Percentiles rank a stretch among this genome's conserved stretches.
Evolutionary conservation across 192 early-diverging fungal species (phyloP).

Genomic region (Podila verticillata): DNA sequence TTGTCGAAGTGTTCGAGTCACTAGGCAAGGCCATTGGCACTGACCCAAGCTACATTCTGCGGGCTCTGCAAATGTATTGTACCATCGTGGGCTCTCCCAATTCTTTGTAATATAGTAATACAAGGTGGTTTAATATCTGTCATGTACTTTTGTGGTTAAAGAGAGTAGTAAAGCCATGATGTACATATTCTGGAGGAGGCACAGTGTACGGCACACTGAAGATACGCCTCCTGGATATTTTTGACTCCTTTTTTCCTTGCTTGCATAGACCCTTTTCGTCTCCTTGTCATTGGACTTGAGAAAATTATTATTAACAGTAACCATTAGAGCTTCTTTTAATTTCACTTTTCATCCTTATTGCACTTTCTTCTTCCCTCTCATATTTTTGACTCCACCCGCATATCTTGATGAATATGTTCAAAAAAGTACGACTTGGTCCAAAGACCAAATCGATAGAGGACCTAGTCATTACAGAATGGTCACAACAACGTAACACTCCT

Average conservation of each 20-base stretch:
- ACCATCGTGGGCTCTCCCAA: constrained; percentile 37
- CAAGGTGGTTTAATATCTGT: too few species aligned
- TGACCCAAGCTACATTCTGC: constrained; percentile 68
- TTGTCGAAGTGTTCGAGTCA: constrained; percentile 65
- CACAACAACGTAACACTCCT: neutral
- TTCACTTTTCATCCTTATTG: constrained; percentile 3
- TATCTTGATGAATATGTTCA: neutral
- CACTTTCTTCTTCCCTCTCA: neutral
- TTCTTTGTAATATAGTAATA: neutral
- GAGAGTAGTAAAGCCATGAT: too few species aligned
- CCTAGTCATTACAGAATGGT: neutral
- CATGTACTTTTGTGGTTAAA: too few species aligned
- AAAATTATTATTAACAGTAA: too few species aligned
- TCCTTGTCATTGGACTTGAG: neutral
- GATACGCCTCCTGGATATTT: too few species aligned
- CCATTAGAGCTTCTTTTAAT: too few species aligned
- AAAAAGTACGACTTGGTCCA: neutral
- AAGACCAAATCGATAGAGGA: neutral
- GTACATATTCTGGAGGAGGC: too few species aligned
- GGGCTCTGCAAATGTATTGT: constrained; percentile 73
- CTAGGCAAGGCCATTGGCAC: constrained; percentile 66
- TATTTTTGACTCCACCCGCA: neutral
- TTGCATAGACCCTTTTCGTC: too few species aligned
- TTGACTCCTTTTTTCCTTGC: too few species aligned
- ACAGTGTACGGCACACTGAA: too few species aligned